Evolutionary conservation across 2,329 filamentous ascomycete genomes (phyloP).

Genomic region (Colletotrichum salicis): DNA sequence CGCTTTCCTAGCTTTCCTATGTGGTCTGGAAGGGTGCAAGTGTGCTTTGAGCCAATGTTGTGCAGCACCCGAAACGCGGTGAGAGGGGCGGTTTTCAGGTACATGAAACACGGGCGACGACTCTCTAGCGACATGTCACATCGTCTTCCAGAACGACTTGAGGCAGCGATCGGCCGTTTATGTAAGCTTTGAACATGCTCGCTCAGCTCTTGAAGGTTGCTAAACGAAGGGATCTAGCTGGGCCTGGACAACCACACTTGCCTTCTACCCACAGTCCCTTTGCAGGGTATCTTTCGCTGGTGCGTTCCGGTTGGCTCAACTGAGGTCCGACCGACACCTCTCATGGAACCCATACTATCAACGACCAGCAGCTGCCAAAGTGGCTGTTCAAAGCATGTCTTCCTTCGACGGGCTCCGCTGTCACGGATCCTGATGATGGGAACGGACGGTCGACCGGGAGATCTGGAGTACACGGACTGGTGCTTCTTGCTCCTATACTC

Average conservation of each 20-base stretch:
- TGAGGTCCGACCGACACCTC: background rate
- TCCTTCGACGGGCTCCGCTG: slow-evolving; percentile 29
- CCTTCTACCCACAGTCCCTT: slow-evolving; percentile 7
- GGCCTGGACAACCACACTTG: slow-evolving; percentile 8
- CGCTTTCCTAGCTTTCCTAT: slow-evolving; percentile 19
- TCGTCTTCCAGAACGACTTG: slow-evolving; percentile 38
- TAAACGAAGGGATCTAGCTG: slow-evolving; percentile 1
- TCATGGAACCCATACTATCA: background rate
- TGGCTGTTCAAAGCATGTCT: background rate
- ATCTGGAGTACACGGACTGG: slow-evolving; percentile 24
- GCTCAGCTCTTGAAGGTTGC: slow-evolving; percentile 1
- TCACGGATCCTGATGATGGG: slow-evolving; percentile 26
- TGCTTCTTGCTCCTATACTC: background rate
- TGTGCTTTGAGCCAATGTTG: slow-evolving; percentile 37
- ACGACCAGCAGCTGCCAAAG: slow-evolving; percentile 5
- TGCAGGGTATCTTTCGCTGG: background rate
- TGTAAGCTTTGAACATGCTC: slow-evolving; percentile 23
- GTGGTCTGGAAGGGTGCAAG: slow-evolving; percentile 28
- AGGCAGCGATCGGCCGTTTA: slow-evolving; percentile 29
- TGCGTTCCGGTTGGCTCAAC: slow-evolving; percentile 20
- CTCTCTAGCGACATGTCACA: slow-evolving; percentile 30
- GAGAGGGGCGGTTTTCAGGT: slow-evolving; percentile 38
- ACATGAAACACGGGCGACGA: slow-evolving; percentile 40
- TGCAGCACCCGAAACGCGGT: slow-evolving; percentile 43
- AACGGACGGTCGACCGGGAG: slow-evolving; percentile 28